These are phyloP conservation scores for Meripilus lineatus DNA, from an alignment of 1,284 basidiomycete genomes.

Conservation along the genomic window DNA sequence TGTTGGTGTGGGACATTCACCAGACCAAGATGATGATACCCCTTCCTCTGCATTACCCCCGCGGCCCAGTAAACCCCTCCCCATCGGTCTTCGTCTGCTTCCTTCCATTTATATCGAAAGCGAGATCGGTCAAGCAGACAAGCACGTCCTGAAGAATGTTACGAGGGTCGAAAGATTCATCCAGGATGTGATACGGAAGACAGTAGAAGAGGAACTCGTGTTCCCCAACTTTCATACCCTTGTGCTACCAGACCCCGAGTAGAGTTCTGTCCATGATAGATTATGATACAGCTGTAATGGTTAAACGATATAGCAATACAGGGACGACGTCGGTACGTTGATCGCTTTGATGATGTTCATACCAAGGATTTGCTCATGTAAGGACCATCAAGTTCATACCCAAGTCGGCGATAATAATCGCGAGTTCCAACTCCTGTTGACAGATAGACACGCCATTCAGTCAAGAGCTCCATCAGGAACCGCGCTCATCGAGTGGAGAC, in stretches of 20 bases:
- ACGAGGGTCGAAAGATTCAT: slow-evolving; percentile 96
- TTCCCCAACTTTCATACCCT: slow-evolving; percentile 93
- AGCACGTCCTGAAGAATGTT: slow-evolving; percentile 95
- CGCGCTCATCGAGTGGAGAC: background rate
- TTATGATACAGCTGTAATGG: no score
- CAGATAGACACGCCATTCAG: no score
- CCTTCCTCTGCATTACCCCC: slow-evolving; percentile 27
- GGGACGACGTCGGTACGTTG: slow-evolving; percentile 19
- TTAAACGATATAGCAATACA: slow-evolving; percentile 19
- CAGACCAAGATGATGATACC: slow-evolving; percentile 35
- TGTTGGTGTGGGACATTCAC: slow-evolving; percentile 24
- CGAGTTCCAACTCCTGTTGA: slow-evolving; percentile 81
- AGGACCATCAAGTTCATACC: slow-evolving; percentile 93
- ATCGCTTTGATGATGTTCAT: slow-evolving; percentile 21
- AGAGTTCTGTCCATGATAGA: no score
- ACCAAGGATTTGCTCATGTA: slow-evolving; percentile 88
- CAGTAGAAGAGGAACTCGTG: slow-evolving; percentile 89
- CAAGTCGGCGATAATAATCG: slow-evolving; percentile 91
- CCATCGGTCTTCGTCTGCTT: slow-evolving; percentile 82
- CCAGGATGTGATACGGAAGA: slow-evolving; percentile 91
- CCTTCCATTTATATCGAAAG: slow-evolving; percentile 93
- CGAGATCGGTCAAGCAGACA: slow-evolving; percentile 94
- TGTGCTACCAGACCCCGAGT: slow-evolving; percentile 43
- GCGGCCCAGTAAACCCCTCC: slow-evolving; percentile 49
- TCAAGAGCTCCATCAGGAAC: no score